phyloP scores from a whole-genome alignment of 1,284 basidiomycete genomes.

The Boletus semigastroideus region DNA sequence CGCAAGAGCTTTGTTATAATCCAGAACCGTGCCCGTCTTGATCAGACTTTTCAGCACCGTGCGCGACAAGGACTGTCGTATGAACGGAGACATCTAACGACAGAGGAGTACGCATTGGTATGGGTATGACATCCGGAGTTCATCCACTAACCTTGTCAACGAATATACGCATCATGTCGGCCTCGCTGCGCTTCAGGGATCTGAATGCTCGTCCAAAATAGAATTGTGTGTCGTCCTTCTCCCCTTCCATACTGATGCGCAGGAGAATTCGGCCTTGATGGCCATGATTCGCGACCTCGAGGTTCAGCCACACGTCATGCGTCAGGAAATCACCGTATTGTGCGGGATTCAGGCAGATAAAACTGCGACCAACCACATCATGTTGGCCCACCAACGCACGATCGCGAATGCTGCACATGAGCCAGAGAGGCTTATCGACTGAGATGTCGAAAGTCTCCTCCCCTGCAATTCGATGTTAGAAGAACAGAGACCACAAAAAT shows the following conservation, averaged over 20 bases:
- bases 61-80: conserved; percentile 87
- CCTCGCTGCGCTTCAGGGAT: conserved; percentile 90
- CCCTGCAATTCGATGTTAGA: conserved; percentile 49
- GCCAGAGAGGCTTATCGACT: conserved; percentile 87
- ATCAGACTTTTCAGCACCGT: conserved; percentile 74
- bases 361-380: conserved; percentile 88
- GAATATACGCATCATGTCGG: conserved; percentile 95
- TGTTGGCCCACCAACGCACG: conserved; percentile 88
- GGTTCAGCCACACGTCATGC: conserved; percentile 90
- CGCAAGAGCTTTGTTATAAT: conserved; percentile 83
- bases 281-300: conserved; percentile 60
- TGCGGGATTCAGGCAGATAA: conserved; percentile 88
- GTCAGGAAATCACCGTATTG: conserved; percentile 88
- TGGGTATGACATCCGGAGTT: background rate
- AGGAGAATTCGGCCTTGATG: conserved; percentile 79
- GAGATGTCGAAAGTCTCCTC: conserved; percentile 97
- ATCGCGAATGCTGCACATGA: conserved; percentile 94
- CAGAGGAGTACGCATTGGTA: background rate
- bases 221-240: conserved; percentile 97
- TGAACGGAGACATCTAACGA: conserved; percentile 87
- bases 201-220: conserved; percentile 97
- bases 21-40: conserved; percentile 65
- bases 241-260: conserved; percentile 96
- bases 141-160: conserved; percentile 82
- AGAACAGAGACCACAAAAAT: background rate